Evolutionary conservation across 441 rosid species (phyloP), one percentile per base, ranked within the genome.

Genomic region (Biscutella laevigata): DNA sequence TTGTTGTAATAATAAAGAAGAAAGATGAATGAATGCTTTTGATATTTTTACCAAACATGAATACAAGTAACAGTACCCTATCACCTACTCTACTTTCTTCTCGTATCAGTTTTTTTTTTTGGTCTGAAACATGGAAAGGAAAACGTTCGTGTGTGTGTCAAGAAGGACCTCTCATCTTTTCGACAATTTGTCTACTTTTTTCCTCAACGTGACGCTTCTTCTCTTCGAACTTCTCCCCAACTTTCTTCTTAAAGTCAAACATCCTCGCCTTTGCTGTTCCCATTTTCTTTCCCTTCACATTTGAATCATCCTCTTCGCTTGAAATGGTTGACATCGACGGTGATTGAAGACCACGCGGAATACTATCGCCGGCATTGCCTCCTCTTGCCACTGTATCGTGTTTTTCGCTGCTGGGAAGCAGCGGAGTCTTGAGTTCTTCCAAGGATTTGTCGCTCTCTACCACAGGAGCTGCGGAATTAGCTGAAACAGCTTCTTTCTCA

Each of bases 201-300:
- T 85, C 95, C 75, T 91, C 98, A 6, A 91, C 67, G 39, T 79
- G 79, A 33, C 96, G 89, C 67, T 84, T 80, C 71, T 79, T 79
- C 75, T 90, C 94, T 64, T 88, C 98, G 0, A 92, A 41, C 74
- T 86, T 92, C 66, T 88, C 98, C 10, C 95, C 87, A 84, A 92
- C 74, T 73, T 84, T 92, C 83, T 84, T 86, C 62, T 84, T 80
- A 32, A 91, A 56, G 63, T 83, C 94, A 4, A 86, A 62, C 89
- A 92, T 84, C 68, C 83, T 79, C 8, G 84, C 94, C 59, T 59
- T 80, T 64, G 77, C 73, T 33, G 73, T 70, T 41, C 98, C 94
- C 41, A 55, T 20, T 65, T 64, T 85, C 80, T 77, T 88, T 5
- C 66, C 77, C 72, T 59, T 80, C 1, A 53, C 45, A 47, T 71